phyloP scores from a whole-genome alignment of 129 eudicot species.

The Pulicaria dysenterica region DNA sequence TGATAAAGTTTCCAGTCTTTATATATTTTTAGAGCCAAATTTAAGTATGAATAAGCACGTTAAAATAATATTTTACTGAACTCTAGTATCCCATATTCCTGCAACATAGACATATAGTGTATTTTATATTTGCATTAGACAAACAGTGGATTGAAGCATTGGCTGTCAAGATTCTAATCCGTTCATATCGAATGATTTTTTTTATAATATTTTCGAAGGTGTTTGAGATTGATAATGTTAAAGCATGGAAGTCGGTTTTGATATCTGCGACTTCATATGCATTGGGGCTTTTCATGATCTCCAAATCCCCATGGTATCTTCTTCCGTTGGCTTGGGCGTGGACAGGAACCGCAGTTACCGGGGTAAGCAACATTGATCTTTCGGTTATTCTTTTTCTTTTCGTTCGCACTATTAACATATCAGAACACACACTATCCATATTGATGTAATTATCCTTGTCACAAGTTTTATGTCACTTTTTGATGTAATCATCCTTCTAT shows the following conservation, averaged over 20 bases:
- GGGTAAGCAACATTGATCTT: slow-evolving; percentile 54
- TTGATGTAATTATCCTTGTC: not conserved
- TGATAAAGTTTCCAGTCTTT: too few species aligned
- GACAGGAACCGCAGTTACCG: slow-evolving; percentile 98
- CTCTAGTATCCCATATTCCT: too few species aligned
- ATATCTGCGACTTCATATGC: slow-evolving; percentile 79
- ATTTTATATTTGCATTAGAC: not conserved
- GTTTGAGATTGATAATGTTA: slow-evolving; percentile 80
- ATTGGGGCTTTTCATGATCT: slow-evolving; percentile 77
- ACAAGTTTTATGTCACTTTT: not conserved
- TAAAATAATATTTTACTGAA: not conserved
- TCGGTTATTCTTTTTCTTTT: not conserved
- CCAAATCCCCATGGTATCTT: slow-evolving; percentile 93
- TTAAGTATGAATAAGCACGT: not conserved
- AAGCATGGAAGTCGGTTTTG: slow-evolving; percentile 93
- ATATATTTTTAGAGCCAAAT: not conserved
- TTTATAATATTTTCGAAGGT: slow-evolving; percentile 46
- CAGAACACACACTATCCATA: not conserved
- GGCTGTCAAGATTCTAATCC: not conserved
- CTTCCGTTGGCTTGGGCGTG: slow-evolving; percentile 99
- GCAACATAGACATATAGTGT: too few species aligned
- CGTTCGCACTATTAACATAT: not conserved
- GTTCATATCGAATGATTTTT: not conserved
- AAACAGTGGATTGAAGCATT: slow-evolving; percentile 2
- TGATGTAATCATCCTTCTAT: not conserved